Evolutionary conservation across 1,284 basidiomycete genomes (phyloP).

Genomic region (Erythrobasidium hasegawianum): DNA sequence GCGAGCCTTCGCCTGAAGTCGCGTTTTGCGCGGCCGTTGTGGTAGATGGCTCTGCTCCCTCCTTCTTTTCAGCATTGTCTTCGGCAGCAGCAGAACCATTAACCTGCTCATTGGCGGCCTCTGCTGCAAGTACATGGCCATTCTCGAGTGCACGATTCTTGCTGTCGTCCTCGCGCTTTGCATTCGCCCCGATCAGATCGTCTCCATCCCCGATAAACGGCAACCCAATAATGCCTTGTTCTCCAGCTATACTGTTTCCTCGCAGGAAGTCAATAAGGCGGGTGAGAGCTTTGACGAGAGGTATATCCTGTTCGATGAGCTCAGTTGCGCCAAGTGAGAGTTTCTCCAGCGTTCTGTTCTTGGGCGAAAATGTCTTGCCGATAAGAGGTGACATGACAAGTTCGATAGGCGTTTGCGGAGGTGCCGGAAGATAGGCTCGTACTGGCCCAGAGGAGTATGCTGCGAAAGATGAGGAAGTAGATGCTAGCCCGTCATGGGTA

Average conservation of each 20-base stretch:
- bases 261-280: conserved; percentile 40
- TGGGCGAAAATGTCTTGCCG: conserved; percentile 38
- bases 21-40: too few species aligned
- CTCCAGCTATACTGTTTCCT: conserved; percentile 40
- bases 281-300: conserved; percentile 36
- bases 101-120: too few species aligned
- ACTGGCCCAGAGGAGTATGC: conserved; percentile 29
- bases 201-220: conserved; percentile 23
- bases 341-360: conserved; percentile 38
- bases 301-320: conserved; percentile 43
- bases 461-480: conserved; percentile 21
- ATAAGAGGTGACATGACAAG: conserved; percentile 39
- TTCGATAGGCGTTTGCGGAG: conserved; percentile 42
- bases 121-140: background rate
- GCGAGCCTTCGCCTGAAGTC: too few species aligned
- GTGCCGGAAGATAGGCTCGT: conserved; percentile 38
- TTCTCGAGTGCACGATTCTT: too few species aligned
- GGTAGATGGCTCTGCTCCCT: too few species aligned
- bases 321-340: conserved; percentile 39
- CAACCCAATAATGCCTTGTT: conserved; percentile 15
- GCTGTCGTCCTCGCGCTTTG: background rate
- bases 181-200: background rate
- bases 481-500: conserved; percentile 18
- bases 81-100: too few species aligned
- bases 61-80: too few species aligned